Evolutionary conservation across 352 stramenopile genomes (phyloP).

Genomic region (Pythium dissimile): DNA sequence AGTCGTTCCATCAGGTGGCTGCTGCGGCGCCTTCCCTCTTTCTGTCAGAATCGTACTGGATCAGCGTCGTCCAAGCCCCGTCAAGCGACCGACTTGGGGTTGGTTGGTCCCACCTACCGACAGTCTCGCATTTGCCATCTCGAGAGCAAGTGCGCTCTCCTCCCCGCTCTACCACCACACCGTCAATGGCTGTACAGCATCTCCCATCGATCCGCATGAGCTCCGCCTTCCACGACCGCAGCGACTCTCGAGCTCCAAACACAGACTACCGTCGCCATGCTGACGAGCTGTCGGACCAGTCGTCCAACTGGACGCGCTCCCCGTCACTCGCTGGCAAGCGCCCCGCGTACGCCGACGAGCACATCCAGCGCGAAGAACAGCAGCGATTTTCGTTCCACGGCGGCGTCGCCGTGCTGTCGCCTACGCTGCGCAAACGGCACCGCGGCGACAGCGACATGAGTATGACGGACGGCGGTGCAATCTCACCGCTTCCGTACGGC

Average conservation of each 20-base stretch:
- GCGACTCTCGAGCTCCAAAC: not conserved
- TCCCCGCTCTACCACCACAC: not conserved
- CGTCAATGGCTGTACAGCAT: constrained; percentile 16
- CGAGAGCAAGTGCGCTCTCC: not conserved
- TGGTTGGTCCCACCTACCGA: constrained; percentile 3
- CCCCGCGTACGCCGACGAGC: not conserved
- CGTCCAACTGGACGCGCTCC: constrained; percentile 4
- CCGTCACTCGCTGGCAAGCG: constrained; percentile 8
- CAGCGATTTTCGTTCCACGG: constrained; percentile 1
- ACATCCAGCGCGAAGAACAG: not conserved
- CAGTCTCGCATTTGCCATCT: constrained; percentile 10
- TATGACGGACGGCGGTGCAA: not conserved
- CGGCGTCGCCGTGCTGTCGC: constrained; percentile 10
- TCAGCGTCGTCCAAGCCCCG: constrained; percentile 1
- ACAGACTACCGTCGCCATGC: not conserved
- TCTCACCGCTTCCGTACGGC: constrained; percentile 1
- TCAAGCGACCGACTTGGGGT: constrained; percentile 4
- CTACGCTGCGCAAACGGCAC: constrained; percentile 11
- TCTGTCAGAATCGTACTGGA: constrained; percentile 4
- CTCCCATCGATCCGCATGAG: constrained; percentile 19
- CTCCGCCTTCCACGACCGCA: constrained; percentile 7
- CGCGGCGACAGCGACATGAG: constrained; percentile 17
- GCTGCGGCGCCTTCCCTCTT: not conserved
- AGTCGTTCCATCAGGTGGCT: not conserved
- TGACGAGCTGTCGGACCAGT: not conserved